Evolutionary conservation across 352 stramenopile species (phyloP), one percentile per base, ranked within the genome.

Genomic region (Globisporangium takayamanum): DNA sequence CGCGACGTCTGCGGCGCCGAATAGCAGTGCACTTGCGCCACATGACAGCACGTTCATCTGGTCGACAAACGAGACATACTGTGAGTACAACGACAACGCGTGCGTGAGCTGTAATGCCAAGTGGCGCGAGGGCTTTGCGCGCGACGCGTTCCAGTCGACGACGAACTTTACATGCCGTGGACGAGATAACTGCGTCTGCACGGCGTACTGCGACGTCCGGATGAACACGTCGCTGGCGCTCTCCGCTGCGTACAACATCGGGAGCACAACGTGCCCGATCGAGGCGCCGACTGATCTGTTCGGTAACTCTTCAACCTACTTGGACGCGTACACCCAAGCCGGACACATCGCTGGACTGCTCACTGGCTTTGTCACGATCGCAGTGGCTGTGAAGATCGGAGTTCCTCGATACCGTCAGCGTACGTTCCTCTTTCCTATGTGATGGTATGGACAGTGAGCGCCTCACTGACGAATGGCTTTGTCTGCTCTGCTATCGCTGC

Each of bases 31-130:
- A 1, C 33, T 39, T 73, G 55, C 72, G 67, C 53, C 64, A 54
- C 67, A 63, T 11, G 30, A 69, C 39, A 59, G 72, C 54, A 55
- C 60, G 26, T 77, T 75, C 59, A 76, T 72, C 55, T 55, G 62
- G 18, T 67, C 67, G 6, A 59, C 36, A n/a, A 60, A 76, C 48
- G 67, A 67, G 53, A 60, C 62, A 12, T 81, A 78, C 51, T 81
- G 72, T 50, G 55, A 28, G 26, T 50, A 44, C 6, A 61, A 62
- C n/a, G 69, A 81, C 53, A 60, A 53, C 46, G 50, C 63, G 18
- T 81, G 72, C 53, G 44, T 53, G 28, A 46, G 50, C 16, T 78
- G 64, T 37, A 58, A 6, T 7, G 30, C 51, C 16, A 50, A 58
- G 25, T 81, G 72, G 72, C 1, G 37, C 16, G 22, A 14, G 20